These are phyloP conservation scores for Rhizopus microsporus DNA, from an alignment of 371 early-diverging fungal species.

Conservation along the genomic window DNA sequence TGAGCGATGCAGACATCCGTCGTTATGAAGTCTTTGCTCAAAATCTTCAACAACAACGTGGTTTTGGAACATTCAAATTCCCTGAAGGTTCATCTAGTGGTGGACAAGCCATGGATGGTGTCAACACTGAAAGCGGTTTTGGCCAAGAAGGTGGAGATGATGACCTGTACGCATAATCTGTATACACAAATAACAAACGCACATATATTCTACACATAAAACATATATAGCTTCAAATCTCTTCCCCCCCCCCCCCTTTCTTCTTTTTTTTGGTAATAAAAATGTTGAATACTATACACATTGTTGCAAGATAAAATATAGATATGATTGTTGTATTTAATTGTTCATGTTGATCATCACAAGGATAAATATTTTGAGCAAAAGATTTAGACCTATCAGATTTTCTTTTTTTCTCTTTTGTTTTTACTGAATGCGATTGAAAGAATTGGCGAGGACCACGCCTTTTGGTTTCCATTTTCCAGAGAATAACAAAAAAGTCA, in stretches of 20 bases:
- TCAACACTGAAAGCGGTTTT: conserved; percentile 43
- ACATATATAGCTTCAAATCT: too few relatives aligned
- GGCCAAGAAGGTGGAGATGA: conserved; percentile 56
- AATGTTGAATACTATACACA: too few relatives aligned
- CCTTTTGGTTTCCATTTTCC: conserved; percentile 13
- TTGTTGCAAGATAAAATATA: too few relatives aligned
- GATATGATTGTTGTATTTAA: too few relatives aligned
- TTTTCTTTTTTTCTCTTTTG: conserved; percentile 2
- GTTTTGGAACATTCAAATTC: conserved; percentile 93
- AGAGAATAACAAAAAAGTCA: conserved; percentile 3
- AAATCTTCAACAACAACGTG: conserved; percentile 93
- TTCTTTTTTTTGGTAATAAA: too few relatives aligned
- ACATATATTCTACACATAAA: background rate
- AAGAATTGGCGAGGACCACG: conserved; percentile 1
- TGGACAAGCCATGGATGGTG: conserved; percentile 37
- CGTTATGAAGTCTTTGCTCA: conserved; percentile 99
- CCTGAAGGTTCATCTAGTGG: conserved; percentile 64
- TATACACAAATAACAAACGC: background rate
- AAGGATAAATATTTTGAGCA: too few relatives aligned
- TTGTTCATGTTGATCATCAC: too few relatives aligned
- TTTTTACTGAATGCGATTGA: background rate
- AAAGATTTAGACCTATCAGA: background rate
- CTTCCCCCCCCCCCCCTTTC: too few relatives aligned
- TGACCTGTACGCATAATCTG: conserved; percentile 57
- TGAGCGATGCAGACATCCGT: conserved; percentile 96